Base-by-base conservation (phyloP, 768 basidiomycete species). In the Boletus sp. region DNA sequence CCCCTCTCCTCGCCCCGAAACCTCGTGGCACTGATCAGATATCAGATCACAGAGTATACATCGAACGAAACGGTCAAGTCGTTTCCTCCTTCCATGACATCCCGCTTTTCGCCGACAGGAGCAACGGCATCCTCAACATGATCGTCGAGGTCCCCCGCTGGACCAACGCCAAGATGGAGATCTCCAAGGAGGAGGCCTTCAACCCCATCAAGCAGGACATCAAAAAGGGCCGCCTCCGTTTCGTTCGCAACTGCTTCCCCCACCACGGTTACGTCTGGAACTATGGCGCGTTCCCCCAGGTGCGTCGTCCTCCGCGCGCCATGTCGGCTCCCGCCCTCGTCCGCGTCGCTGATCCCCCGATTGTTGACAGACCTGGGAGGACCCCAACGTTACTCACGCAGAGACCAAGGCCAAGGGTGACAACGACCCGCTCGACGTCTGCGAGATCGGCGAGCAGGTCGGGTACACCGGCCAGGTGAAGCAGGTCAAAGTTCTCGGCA, bases 201-300 rank as follows among this genome's bases (percentile, higher is more conserved):
- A 99, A 99, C 79, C 97, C 97, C 68, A 98, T 99, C 89, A 96
- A 97, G 76, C 97, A 99, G 79, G 96, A 98, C 74, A 88, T 91
- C 75, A 98, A 97, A 80, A 94, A 92, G 78, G 93, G 93, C 68
- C 92, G 90, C 70, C 78, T 98, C 74, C 91, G 97, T 67, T 98
- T 82, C 76, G 97, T 99, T 65, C 89, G 97, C 78, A 98, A 98
- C 83, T 98, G 97, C 77, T 99, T 99, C 90, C 97, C 97, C 65
- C 97, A 99, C 81, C 95, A 98, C 73, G 96, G 97, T 37, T 95
- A 98, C 82, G 94, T 99, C 81, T 99, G 97, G 97, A 99, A 99
- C 83, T 99, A 99, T 71, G 96, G 96, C 68, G 94, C 95, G 57
- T 97, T 99, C 86, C 96, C 96, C 59, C 94, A 96, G 85, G 94